Evolutionary conservation across 148 eudicot species (phyloP), one percentile per base, ranked within the genome.

Genomic region (Rhododendron ovatum): DNA sequence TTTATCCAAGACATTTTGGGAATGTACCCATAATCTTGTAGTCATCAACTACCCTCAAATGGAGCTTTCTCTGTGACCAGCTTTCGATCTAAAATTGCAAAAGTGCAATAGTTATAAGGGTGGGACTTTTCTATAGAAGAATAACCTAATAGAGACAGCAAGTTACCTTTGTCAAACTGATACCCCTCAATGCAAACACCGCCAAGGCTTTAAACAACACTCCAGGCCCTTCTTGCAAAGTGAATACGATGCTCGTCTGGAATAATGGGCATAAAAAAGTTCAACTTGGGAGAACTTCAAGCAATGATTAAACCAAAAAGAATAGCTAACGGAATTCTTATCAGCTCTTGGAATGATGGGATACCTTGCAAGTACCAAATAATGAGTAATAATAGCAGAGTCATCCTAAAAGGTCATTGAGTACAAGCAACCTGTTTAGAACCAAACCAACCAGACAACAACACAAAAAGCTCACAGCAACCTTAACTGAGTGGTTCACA

Each of bases 191-290:
- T 85, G 99, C 93, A 92, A 97, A 97, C 76, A 94, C 98, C 28
- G 96, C 95, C 88, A 97, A 91, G 45, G 96, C 98, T 91, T 95
- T 95, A 89, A 95, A 95, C 53, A 97, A 89, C 78, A 94, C 90
- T 85, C 99, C 99, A 35, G 98, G 96, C 22, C 98, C 99, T 88
- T 95, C 98, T 75, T 91, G 96, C 76, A 97, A 90, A 83, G 92
- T 93, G 91, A 97, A 93, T 85, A 97, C 98, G n/a, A 97, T 91
- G 88, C 99, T 97, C 4, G 98, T 97, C 99, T 95, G 89, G 65
- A 73, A 71, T 14, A 85, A 57, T 3, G 39, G 22, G 28, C 39
- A 30, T 28, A 28, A 26, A 63, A 67, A 26, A 67, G 15, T 67
- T 28, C 35, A 67, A 67, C 74, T 69, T 28, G 75, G 76, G 39